Evolutionary conservation across 768 basidiomycete genomes (phyloP), one percentile per base, ranked within the genome.

Genomic region (Tephrocybe rancida): DNA sequence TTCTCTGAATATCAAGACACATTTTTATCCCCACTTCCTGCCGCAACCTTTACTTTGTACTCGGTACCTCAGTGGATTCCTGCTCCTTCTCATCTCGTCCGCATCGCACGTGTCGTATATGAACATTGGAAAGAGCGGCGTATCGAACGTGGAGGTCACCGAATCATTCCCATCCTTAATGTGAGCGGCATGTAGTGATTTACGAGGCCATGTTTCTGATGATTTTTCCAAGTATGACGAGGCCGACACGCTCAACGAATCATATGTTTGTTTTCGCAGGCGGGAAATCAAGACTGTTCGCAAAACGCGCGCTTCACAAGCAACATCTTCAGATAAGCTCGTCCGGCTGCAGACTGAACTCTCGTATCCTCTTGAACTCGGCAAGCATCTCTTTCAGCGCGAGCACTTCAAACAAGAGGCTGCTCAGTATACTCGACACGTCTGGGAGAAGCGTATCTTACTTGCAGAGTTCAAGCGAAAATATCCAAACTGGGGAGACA

Each of bases 231-330:
- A 87, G 83, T 61, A 43, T 26, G 94, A 98, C 68, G 95, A 97
- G 73, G 80, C 88, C n/a, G 94, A 96, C 68, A 87, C 86, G 43
- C 80, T 81, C 59, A 92, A 92, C 50, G 94, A 96, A 62, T 95
- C 96, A 0, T 98, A 97, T 58, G 89, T 98, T 41, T 99, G 97
- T 70, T 99, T 99, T 79, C 85, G 97, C 30, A 82, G 95, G 55
- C 87, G 95, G 48, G 96, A 98, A 68, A 87, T 88, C 69, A 98
- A 98, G 67, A 86, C 90, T 3, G 81, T 92, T 44, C 86, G 97
- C 53, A 98, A 98, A 73, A 98, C 96, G 6, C 86, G 96, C 13
- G 88, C 94, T 14, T 90, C 90, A 1, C 95, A 98, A 64, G 85
- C 85, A 9, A 88, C 89, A 1, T 92, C 87, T n/a, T 88, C 93